phyloP scores from a whole-genome alignment of 23 red algal genomes.

The Chondrus crispus region DNA sequence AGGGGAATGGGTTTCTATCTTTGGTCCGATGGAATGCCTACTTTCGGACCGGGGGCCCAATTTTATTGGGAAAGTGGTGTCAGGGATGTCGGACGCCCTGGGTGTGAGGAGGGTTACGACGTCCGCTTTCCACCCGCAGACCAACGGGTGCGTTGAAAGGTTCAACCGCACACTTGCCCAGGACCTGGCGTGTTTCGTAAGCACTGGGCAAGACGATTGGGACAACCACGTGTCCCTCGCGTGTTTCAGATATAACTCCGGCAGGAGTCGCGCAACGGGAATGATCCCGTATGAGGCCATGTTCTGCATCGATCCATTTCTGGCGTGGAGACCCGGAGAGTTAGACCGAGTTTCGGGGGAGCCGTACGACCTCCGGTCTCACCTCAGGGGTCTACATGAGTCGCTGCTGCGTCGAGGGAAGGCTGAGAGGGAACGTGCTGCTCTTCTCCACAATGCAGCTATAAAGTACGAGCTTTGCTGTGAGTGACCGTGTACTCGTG shows the following conservation, averaged over 20 bases:
- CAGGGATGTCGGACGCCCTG: background rate
- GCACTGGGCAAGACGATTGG: background rate
- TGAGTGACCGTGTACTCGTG: background rate
- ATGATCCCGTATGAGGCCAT: slow-evolving; percentile 4
- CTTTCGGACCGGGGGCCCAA: background rate
- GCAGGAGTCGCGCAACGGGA: background rate
- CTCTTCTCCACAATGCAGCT: background rate
- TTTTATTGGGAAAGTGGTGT: slow-evolving; percentile 2
- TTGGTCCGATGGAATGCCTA: slow-evolving; percentile 1
- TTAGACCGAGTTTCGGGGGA: background rate
- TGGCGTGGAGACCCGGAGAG: background rate
- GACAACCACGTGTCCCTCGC: background rate
- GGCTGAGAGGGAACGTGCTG: background rate
- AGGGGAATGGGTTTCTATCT: background rate
- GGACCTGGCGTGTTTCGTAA: slow-evolving; percentile 15
- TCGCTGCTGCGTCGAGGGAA: background rate
- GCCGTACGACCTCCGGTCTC: background rate
- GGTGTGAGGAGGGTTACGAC: background rate
- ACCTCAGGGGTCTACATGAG: background rate
- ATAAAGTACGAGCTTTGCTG: background rate
- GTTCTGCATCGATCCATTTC: background rate
- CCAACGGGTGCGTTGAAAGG: slow-evolving; percentile 13
- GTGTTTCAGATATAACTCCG: slow-evolving; percentile 4
- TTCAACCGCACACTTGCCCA: slow-evolving; percentile 2
- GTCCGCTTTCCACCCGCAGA: background rate